Evolutionary conservation across 176 grass and related monocot species (phyloP), one percentile per base, ranked within the genome.

Genomic region (Typha latifolia): DNA sequence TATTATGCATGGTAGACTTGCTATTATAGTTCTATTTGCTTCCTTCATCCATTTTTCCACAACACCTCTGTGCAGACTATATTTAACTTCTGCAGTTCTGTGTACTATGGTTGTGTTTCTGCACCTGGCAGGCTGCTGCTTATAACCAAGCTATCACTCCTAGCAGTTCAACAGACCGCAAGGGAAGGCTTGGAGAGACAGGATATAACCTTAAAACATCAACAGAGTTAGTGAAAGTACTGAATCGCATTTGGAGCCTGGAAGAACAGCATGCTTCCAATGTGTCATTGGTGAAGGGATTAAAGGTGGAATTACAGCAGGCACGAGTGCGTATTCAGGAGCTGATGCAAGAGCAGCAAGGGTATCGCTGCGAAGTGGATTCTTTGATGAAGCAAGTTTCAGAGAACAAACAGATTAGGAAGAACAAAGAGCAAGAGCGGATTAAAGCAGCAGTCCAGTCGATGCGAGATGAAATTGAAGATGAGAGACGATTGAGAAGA

Each of bases 201-300:
- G 65, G 79, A 22, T 74, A 80, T 79, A 79, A 71, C 43, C 82
- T 90, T 23, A 99, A 90, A 85, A 93, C 84, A 55, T 99, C 95
- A 73, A 94, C 89, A 2, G 95, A 99, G 47, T 68, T 99, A 68
- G 66, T 99, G 73, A 99, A 93, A 87, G 89, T 94, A 80, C 71
- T 99, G 63, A 99, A 99, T 85, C 86, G 86, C 31, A 99, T 99
- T 70, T 99, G 95, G 95, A 92, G 79, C 55, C 80, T 99, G 67
- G 95, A 99, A 85, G 95, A 94, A 83, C 89, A 99, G 67, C 89
- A 99, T n/a, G 81, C 76, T 16, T 85, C 77, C 69, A 82, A 86
- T 78, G 64, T 78, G 47, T 87, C 79, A 49, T 57, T 81, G 48
- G 72, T 99, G 21, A 93, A 94, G 79, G 86, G 75, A 20, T 61